Evolutionary conservation across 345 rosid genomes (phyloP).

Genomic region (Eucalyptus microcorys): DNA sequence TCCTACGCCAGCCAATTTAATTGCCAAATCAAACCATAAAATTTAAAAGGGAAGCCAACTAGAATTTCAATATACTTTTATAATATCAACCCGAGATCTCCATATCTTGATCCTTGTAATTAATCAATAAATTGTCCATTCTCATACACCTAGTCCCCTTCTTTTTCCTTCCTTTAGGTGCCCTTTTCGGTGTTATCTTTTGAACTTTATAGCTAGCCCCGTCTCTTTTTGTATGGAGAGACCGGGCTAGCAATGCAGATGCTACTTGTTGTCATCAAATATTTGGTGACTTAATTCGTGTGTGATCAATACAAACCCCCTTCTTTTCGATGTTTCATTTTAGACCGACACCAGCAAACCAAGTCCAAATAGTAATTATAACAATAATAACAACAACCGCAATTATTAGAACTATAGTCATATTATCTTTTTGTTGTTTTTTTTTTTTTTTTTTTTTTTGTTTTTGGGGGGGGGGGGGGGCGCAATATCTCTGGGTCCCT

Average conservation of each 20-base stretch:
- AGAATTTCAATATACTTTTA: not conserved
- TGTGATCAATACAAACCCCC: not conserved
- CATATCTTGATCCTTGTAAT: not conserved
- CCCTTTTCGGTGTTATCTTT: not conserved
- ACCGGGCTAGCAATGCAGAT: accelerated
- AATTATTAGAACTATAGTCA: not conserved
- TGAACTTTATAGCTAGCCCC: not conserved
- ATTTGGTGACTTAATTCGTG: not conserved
- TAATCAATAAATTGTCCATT: not conserved
- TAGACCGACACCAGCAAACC: not conserved
- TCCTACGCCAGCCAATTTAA: not conserved
- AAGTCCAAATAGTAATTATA: not conserved
- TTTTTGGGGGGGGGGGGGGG: not conserved
- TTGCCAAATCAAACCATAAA: not conserved
- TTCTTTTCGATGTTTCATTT: not conserved
- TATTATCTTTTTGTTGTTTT: not conserved
- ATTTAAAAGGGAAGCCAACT: not conserved
- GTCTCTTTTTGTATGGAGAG: not conserved
- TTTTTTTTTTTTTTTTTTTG: no score
- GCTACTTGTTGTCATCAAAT: not conserved
- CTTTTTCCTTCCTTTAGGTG: not conserved
- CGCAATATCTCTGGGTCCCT: not conserved
- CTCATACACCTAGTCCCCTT: not conserved
- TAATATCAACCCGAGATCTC: not conserved
- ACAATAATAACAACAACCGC: not conserved